These are phyloP conservation scores for Aspergillus cavernicola DNA, from an alignment of 495 filamentous ascomycete species.

Conservation along the genomic window DNA sequence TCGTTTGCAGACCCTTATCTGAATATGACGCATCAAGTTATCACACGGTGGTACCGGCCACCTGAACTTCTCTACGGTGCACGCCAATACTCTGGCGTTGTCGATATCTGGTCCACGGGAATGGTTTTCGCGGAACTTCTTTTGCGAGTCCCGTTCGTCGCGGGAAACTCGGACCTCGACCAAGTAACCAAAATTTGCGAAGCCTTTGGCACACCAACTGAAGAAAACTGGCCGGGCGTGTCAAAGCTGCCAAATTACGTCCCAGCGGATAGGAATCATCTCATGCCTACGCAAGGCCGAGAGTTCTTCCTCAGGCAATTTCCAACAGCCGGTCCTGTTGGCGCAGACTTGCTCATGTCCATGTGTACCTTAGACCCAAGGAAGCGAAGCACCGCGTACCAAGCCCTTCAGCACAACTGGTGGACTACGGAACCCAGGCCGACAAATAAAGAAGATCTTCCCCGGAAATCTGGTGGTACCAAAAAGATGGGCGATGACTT, in stretches of 20 bases:
- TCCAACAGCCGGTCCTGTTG: conserved; percentile 69
- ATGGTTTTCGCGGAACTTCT: conserved; percentile 90
- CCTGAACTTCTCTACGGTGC: conserved; percentile 91
- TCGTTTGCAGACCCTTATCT: conserved; percentile 83
- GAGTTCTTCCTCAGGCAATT: conserved; percentile 71
- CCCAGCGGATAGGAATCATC: conserved; percentile 46
- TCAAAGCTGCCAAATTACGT: conserved; percentile 74
- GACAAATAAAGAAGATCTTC: conserved; percentile 78
- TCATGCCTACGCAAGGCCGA: conserved; percentile 58
- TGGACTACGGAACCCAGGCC: conserved; percentile 82
- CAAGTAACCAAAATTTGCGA: conserved; percentile 77
- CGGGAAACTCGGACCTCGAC: conserved; percentile 75
- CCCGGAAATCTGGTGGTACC: conserved; percentile 60
- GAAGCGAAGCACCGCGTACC: conserved; percentile 69
- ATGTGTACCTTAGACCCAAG: conserved; percentile 84
- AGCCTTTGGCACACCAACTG: conserved; percentile 84
- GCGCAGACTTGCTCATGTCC: conserved; percentile 80
- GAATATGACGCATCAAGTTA: conserved; percentile 89
- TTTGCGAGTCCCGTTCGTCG: conserved; percentile 72
- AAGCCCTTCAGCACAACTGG: conserved; percentile 80
- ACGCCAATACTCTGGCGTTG: conserved; percentile 80
- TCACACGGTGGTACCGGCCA: conserved; percentile 95
- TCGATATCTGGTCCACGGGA: conserved; percentile 95
- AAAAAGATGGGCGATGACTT: conserved; percentile 82
- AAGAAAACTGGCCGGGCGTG: conserved; percentile 95